Percentiles rank a stretch among this genome's conserved stretches.
Conservation (phyloP, 805 yeast genomes). For the Yamadazyma kitorensis region DNA sequence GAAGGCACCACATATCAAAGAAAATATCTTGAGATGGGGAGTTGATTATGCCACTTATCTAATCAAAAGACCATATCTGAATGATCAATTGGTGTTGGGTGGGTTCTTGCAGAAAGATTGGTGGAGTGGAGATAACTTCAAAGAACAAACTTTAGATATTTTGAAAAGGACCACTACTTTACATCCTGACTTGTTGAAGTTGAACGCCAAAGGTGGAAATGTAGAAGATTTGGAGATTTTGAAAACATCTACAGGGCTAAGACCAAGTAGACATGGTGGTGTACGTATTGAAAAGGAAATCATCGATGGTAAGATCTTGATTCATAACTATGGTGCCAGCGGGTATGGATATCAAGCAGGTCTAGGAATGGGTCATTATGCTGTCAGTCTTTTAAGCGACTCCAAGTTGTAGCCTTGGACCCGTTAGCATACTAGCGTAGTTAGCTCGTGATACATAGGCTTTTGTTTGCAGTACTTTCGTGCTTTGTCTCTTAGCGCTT, state of each 20-base stretch:
- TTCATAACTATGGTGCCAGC: constrained; percentile 52
- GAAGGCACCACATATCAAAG: constrained; percentile 67
- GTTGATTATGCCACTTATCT: constrained; percentile 53
- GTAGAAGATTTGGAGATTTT: constrained; percentile 48
- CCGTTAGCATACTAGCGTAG: neutral
- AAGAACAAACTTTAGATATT: constrained; percentile 58
- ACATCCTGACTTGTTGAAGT: constrained; percentile 46
- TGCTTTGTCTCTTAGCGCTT: too few species aligned
- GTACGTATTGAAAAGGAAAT: constrained; percentile 61
- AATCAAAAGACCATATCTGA: constrained; percentile 69
- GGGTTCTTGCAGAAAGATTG: constrained; percentile 67
- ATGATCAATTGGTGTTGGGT: constrained; percentile 69
- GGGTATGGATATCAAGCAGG: constrained; percentile 40
- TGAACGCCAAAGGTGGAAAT: constrained; percentile 28
- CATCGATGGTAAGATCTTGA: constrained; percentile 23
- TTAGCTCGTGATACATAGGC: too few species aligned
- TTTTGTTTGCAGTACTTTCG: too few species aligned
- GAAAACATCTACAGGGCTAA: constrained; percentile 67
- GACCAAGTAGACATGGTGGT: constrained; percentile 79
- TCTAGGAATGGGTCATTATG: constrained; percentile 53
- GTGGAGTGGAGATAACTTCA: constrained; percentile 60
- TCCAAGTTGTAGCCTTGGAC: constrained; percentile 3
- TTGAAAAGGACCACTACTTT: constrained; percentile 53
- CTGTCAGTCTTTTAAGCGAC: constrained; percentile 31
- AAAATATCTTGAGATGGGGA: constrained; percentile 64